Conservation (phyloP, 2,329 filamentous ascomycete genomes). For the Curvularia lunata region DNA sequence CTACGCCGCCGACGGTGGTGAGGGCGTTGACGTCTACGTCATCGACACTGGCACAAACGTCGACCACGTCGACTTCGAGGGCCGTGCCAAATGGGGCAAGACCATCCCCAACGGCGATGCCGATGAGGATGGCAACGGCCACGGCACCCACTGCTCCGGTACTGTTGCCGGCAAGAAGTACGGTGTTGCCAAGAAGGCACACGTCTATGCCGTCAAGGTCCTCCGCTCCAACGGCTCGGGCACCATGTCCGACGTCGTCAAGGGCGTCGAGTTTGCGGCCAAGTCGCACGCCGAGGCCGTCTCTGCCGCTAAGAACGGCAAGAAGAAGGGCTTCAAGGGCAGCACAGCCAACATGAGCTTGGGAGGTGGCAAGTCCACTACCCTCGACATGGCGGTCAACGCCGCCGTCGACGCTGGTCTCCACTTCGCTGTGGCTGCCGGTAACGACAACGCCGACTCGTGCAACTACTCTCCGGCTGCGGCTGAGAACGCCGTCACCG, state of each 20-base stretch:
- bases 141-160: constrained; percentile 98
- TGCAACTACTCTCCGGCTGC: constrained; percentile 99
- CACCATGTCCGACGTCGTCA: constrained; percentile 98
- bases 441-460: constrained; percentile 98
- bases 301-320: constrained; percentile 80
- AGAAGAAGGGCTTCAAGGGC: constrained; percentile 97
- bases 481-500: constrained; percentile 88
- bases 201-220: constrained; percentile 97
- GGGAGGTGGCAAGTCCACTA: constrained; percentile 93
- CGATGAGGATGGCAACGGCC: constrained; percentile 94
- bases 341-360: constrained; percentile 99
- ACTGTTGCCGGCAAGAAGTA: constrained; percentile 99
- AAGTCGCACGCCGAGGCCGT: constrained; percentile 77
- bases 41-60: constrained; percentile 97
- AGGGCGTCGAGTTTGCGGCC: constrained; percentile 95
- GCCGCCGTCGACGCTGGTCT: constrained; percentile 90
- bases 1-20: constrained; percentile 85
- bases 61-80: constrained; percentile 96
- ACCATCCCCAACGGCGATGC: constrained; percentile 86
- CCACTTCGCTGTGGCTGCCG: constrained; percentile 97
- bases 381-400: constrained; percentile 91
- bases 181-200: constrained; percentile 98
- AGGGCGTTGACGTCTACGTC: constrained; percentile 98
- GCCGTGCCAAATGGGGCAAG: constrained; percentile 94
- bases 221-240: constrained; percentile 96